Conservation (phyloP, 2,329 filamentous ascomycete species). For the Diplodia mutila region DNA sequence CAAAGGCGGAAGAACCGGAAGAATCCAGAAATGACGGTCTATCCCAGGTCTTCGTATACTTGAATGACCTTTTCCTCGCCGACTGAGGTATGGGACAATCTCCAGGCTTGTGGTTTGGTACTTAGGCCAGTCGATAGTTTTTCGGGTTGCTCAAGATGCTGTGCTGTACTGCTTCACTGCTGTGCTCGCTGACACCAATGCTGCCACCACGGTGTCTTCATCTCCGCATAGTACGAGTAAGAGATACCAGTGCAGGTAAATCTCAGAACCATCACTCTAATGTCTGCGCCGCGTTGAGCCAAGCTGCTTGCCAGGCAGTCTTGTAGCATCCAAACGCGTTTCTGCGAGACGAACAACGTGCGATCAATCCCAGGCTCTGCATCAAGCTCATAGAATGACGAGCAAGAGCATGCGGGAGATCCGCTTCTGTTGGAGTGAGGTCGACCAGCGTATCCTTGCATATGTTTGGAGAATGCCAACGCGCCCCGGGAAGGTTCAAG, state of each 20-base stretch:
- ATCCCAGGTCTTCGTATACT: neutral
- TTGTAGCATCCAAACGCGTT: slow-evolving; percentile 24
- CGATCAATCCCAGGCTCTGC: slow-evolving; percentile 33
- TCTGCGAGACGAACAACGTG: slow-evolving; percentile 26
- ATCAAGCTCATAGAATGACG: slow-evolving; percentile 41
- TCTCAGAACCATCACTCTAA: slow-evolving; percentile 26
- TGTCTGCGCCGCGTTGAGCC: slow-evolving; percentile 34
- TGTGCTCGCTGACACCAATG: slow-evolving; percentile 56
- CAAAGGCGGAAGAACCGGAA: neutral
- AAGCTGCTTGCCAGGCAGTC: slow-evolving; percentile 32
- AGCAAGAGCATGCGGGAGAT: slow-evolving; percentile 37
- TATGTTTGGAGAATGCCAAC: slow-evolving; percentile 18
- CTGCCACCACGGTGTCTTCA: slow-evolving; percentile 25
- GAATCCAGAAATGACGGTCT: neutral
- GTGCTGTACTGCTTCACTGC: slow-evolving; percentile 45
- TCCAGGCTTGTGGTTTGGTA: neutral
- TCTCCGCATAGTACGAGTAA: slow-evolving; percentile 20
- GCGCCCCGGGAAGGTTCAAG: slow-evolving; percentile 22
- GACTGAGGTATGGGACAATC: slow-evolving; percentile 14
- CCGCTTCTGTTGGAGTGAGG: slow-evolving; percentile 29
- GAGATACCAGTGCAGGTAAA: slow-evolving; percentile 17
- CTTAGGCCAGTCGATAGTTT: neutral
- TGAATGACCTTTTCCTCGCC: slow-evolving; percentile 12
- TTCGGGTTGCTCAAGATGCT: neutral
- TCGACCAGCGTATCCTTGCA: slow-evolving; percentile 24